phyloP scores from a whole-genome alignment of 495 filamentous ascomycete species.

The Bacidia rubella region DNA sequence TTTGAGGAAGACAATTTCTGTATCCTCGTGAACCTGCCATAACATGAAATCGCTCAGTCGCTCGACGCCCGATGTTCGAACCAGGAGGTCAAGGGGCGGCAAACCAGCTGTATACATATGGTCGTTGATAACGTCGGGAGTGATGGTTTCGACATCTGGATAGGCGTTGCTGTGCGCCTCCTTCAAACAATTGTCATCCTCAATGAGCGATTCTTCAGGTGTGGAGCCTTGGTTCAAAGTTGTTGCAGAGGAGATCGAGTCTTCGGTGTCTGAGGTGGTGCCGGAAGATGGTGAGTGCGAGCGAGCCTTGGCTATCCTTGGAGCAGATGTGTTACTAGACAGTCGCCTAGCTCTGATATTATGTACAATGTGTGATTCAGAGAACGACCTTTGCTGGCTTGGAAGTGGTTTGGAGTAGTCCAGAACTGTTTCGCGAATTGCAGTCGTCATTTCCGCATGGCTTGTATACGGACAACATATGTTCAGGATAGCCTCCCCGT shows the following conservation, averaged over 20 bases:
- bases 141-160: constrained; percentile 74
- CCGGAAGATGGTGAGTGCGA: constrained; percentile 16
- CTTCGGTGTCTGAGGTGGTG: constrained; percentile 17
- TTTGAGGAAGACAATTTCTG: constrained; percentile 80
- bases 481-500: constrained; percentile 74
- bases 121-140: constrained; percentile 55
- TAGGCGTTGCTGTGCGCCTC: constrained; percentile 13
- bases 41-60: constrained; percentile 95
- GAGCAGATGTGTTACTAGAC: constrained; percentile 19
- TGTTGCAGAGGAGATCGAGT: constrained; percentile 37
- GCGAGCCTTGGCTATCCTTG: constrained; percentile 2
- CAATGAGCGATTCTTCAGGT: constrained; percentile 21
- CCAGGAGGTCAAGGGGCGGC: constrained; percentile 78
- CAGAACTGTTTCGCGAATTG: constrained; percentile 71
- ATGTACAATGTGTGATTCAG: constrained; percentile 70
- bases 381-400: constrained; percentile 56
- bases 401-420: constrained; percentile 60
- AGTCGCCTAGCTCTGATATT: constrained; percentile 54
- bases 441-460: constrained; percentile 87
- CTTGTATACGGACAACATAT: constrained; percentile 97
- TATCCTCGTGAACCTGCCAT: constrained; percentile 90
- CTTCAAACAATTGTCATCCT: constrained; percentile 10
- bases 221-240: constrained; percentile 35
- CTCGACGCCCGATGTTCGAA: constrained; percentile 84
- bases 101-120: constrained; percentile 74